A percentile compares a stretch with the other conserved stretches of the same genome.
These are phyloP conservation scores for Parmales sp. DNA, from an alignment of 108 stramenopile genomes.

Conservation along the genomic window DNA sequence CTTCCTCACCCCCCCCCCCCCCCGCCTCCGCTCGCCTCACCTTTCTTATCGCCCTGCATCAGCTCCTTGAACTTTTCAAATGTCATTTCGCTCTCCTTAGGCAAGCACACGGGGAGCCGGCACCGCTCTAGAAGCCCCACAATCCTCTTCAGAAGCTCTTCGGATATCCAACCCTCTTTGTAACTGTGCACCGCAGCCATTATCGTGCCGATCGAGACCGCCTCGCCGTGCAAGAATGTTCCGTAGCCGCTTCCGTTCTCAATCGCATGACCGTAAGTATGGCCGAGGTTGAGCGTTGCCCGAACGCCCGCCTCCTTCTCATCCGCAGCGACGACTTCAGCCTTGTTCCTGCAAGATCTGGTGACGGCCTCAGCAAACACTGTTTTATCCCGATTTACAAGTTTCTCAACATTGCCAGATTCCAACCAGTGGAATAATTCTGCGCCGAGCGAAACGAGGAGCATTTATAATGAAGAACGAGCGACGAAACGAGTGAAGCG, in stretches of 20 bases:
- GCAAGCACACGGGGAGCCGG: slow-evolving; percentile 58
- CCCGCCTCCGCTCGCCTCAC: no score
- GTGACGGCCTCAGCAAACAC: slow-evolving; percentile 71
- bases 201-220: slow-evolving; percentile 86
- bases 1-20: no score
- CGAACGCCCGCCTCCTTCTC: slow-evolving; percentile 86
- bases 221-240: slow-evolving; percentile 89
- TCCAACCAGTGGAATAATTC: slow-evolving; percentile 90
- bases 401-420: slow-evolving; percentile 57
- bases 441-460: no score
- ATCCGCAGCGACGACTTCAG: slow-evolving; percentile 87
- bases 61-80: slow-evolving; percentile 55
- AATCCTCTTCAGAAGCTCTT: slow-evolving; percentile 43
- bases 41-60: slow-evolving; percentile 87
- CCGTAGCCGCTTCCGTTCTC: slow-evolving; percentile 91
- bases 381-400: slow-evolving; percentile 61
- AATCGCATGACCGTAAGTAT: slow-evolving; percentile 98
- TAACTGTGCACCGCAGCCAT: slow-evolving; percentile 90
- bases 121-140: slow-evolving; percentile 53
- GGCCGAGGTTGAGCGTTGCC: slow-evolving; percentile 94
- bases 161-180: slow-evolving; percentile 74
- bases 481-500: neutral
- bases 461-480: slow-evolving; percentile 76
- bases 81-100: slow-evolving; percentile 67
- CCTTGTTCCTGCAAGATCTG: slow-evolving; percentile 86